Conservation (phyloP, 1,284 basidiomycete species). For the Chiua sp. region DNA sequence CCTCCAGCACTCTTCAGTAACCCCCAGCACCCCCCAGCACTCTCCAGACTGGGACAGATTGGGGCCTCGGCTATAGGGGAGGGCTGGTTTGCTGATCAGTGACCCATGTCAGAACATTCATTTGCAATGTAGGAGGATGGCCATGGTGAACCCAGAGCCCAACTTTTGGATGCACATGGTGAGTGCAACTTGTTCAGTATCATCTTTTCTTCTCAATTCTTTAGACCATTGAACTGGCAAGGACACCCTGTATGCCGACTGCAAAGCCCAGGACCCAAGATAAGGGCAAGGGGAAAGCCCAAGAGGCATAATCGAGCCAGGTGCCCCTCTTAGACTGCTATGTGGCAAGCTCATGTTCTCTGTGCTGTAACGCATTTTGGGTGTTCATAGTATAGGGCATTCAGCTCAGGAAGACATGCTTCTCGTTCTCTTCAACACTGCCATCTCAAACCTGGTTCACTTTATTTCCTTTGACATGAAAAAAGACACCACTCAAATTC, state of each 20-base stretch:
- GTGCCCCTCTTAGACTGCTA: constrained; percentile 62
- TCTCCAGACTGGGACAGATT: too few species aligned
- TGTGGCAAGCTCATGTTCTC: constrained; percentile 31
- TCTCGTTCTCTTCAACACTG: constrained; percentile 66
- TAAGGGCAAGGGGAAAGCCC: constrained; percentile 44
- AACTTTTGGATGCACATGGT: constrained; percentile 88
- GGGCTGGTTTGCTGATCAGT: too few species aligned
- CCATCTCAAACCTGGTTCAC: constrained; percentile 62
- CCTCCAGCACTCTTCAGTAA: too few species aligned
- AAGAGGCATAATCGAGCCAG: constrained; percentile 30
- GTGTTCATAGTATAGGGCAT: constrained; percentile 65
- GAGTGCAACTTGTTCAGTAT: constrained; percentile 40
- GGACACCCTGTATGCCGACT: constrained; percentile 46
- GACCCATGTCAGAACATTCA: constrained; percentile 72
- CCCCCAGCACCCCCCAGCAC: too few species aligned
- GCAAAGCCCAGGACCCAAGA: constrained; percentile 37
- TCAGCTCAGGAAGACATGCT: constrained; percentile 67
- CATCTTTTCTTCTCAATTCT: constrained; percentile 16
- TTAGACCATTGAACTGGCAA: constrained; percentile 76
- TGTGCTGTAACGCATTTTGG: constrained; percentile 19
- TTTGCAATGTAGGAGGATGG: constrained; percentile 78
- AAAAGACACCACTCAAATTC: neutral
- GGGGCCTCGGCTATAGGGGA: too few species aligned
- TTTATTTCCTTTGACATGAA: neutral
- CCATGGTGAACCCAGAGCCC: constrained; percentile 81